A percentile compares a stretch with the other conserved stretches of the same genome.
Evolutionary conservation across 441 rosid genomes (phyloP).

Genomic region (Aleurites moluccanus): DNA sequence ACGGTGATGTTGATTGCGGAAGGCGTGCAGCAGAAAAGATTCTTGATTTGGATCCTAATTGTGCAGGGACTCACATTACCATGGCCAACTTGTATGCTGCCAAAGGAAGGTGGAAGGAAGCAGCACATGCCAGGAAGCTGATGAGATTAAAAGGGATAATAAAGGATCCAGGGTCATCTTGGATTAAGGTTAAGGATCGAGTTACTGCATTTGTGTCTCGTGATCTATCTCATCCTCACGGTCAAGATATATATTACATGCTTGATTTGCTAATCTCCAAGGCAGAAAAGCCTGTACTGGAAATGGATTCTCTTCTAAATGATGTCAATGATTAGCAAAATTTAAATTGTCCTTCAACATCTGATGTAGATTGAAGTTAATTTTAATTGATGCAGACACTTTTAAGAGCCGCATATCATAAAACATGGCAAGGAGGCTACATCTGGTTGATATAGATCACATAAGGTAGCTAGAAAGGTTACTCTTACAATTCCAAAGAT

Average conservation of each 20-base stretch:
- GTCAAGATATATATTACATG: conserved; percentile 48
- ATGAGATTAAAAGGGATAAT: conserved; percentile 74
- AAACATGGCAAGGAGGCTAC: background rate
- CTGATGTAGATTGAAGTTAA: background rate
- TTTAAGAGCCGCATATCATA: background rate
- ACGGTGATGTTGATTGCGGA: conserved; percentile 69
- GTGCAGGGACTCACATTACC: conserved; percentile 70
- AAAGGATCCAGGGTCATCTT: conserved; percentile 88
- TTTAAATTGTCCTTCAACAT: background rate
- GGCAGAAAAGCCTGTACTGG: conserved; percentile 4
- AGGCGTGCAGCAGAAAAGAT: conserved; percentile 59
- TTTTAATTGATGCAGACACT: background rate
- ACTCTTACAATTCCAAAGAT: background rate
- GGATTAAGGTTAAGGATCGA: conserved; percentile 56
- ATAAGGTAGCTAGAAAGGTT: background rate
- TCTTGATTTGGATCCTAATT: conserved; percentile 66
- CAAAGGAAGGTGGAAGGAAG: conserved; percentile 76
- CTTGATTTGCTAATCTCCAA: conserved; percentile 45
- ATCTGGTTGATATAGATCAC: background rate
- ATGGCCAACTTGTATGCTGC: conserved; percentile 74
- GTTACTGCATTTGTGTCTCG: conserved; percentile 62
- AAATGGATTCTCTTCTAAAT: background rate
- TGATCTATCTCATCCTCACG: conserved; percentile 51
- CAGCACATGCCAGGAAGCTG: conserved; percentile 59
- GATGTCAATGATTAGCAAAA: background rate